Evolutionary conservation across 176 grass and related monocot genomes (phyloP), one percentile per base, ranked within the genome.

Genomic region (Hordeum marinum): DNA sequence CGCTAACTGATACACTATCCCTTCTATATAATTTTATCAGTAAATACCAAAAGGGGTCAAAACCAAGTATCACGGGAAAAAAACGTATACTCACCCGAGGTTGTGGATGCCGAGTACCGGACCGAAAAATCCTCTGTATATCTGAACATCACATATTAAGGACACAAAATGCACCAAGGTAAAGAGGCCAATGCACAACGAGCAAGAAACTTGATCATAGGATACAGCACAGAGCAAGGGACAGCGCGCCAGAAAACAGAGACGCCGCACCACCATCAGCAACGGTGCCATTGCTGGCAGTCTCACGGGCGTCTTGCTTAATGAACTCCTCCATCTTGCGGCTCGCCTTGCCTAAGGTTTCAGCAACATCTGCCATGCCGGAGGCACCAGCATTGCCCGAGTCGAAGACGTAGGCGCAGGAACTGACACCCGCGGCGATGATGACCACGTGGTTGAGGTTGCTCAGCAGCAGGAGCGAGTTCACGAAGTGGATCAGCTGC

Each of bases 161-260:
- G 61, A 68, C 70, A 57, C 52, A 66, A 66, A 13, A 71, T 59
- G 39, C 13, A 41, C 11, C 72, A 64, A 80, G 34, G 14, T 48
- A 83, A 70, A 65, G 5, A 41, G 4, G 12, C 0, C 1, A 84
- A 64, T 26, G 35, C 32, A 4, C 42, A 58, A 8, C 11, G 70
- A 57, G 34, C 21, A 81, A 79, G 46, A 68, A 48, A 60, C 7
- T 12, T 6, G 57, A 24, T 57, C 6, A 68, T 8, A 92, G 93
- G 96, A 98, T 95, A 98, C 96, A 95, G n/a, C 96, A 98, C n/a
- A 98, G 57, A 68, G 96, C 89, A 43, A 98, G 86, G 63, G 91
- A 98, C 20, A 98, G 52, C 8, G 96, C 90, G n/a, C 96, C 96
- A 23, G 96, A 98, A 36, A 98, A 80, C 69, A 98, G 88, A 6